Evolutionary conservation across 768 basidiomycete species (phyloP), one percentile per base, ranked within the genome.

Genomic region (Pulveroboletus sp.): DNA sequence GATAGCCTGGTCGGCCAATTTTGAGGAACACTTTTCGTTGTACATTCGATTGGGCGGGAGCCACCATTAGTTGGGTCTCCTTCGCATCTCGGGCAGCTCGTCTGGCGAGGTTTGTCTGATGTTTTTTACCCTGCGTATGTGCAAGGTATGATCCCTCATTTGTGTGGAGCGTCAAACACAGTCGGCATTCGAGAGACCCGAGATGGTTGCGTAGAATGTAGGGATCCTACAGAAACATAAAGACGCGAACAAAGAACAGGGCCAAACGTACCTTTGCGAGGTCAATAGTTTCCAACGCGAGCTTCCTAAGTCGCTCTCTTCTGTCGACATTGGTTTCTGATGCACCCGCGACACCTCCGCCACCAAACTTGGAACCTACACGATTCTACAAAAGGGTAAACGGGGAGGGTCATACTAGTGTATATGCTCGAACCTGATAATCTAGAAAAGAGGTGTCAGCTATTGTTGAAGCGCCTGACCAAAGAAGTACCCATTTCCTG

Each of bases 111-210:
- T 98, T 98, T 4, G 94, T 98, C 67, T 98, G 97, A 66, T 98
- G 97, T 66, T 98, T 99, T 75, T 98, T 99, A 19, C 97, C 97
- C 73, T 98, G 97, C 0, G 97, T 99, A 61, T 99, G 97, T 0
- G 97, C 97, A 40, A 99, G 87, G 67, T 98, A 97, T 13, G 94
- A 97, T 17, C 97, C 97, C 71, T 99, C 97, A 61, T 98, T 98
- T n/a, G 95, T 97, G 72, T 99, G 97, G 11, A 99, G 80, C 0
- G 97, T 99, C 40, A 99, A 73, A 68, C 97, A 98, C 24, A 99
- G 80, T 61, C 94, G 90, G 74, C 97, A 99, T 81, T 98, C 95
- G 35, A 98, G 82, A 9, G 94, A 97, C 35, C 97, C 97, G 50
- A 99, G 80, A 69, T 99, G 97, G 68, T 97, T 99, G 70, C 95